A percentile compares a stretch with the other conserved stretches of the same genome.
Evolutionary conservation across 164 flowering plant genomes (phyloP).

Genomic region (Umbellularia californica): DNA sequence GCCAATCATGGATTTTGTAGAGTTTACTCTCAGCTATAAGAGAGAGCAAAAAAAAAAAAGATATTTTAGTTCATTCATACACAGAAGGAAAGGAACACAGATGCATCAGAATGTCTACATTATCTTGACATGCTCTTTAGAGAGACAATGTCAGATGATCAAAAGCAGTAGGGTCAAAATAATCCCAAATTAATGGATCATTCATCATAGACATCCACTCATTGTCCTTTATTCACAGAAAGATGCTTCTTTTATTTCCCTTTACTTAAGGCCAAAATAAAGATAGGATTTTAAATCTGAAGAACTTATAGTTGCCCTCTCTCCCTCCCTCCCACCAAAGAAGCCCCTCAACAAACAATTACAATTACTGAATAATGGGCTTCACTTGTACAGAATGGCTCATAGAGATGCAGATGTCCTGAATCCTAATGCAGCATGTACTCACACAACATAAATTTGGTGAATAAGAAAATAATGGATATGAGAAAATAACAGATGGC

Average conservation of each 20-base stretch:
- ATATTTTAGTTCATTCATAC: neutral
- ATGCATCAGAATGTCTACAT: neutral
- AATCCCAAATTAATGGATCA: no score
- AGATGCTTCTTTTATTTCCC: no score
- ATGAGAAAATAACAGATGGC: neutral
- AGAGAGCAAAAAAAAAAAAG: neutral
- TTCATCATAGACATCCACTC: no score
- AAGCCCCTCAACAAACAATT: neutral
- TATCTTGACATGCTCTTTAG: no score
- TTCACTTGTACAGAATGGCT: neutral
- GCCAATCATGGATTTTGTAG: conserved; percentile 96
- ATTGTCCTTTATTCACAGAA: no score
- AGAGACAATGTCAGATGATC: no score
- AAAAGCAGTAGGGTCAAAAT: no score
- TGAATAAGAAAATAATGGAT: neutral
- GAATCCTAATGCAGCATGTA: neutral
- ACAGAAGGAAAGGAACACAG: neutral
- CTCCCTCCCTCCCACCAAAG: no score
- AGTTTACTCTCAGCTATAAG: conserved; percentile 73
- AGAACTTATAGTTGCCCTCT: no score
- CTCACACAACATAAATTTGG: neutral
- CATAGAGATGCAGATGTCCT: neutral
- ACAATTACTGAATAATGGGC: neutral
- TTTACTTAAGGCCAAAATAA: no score
- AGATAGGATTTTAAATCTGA: no score